These are phyloP conservation scores for Epichloe sibirici DNA, from an alignment of 2,329 filamentous ascomycete genomes.

Conservation along the genomic window DNA sequence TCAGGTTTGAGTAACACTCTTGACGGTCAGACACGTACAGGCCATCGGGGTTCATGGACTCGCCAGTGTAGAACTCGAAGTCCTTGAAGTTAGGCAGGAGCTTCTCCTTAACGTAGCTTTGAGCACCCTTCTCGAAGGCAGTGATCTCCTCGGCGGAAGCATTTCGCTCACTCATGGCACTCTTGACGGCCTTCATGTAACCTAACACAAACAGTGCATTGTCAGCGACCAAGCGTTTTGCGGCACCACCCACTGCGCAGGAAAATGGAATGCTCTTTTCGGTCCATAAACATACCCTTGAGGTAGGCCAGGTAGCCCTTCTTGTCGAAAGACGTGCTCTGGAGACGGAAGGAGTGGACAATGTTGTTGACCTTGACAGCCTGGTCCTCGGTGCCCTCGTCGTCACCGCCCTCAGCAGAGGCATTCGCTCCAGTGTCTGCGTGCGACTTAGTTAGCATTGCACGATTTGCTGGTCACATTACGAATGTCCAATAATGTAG, in stretches of 20 bases:
- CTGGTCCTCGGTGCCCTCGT: constrained; percentile 62
- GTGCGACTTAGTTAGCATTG: neutral
- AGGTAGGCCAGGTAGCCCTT: constrained; percentile 72
- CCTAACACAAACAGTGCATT: constrained; percentile 29
- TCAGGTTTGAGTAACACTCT: neutral
- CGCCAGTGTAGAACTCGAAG: constrained; percentile 87
- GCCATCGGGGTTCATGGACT: constrained; percentile 85
- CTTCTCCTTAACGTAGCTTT: constrained; percentile 66
- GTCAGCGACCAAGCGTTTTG: neutral
- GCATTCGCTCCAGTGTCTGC: constrained; percentile 88
- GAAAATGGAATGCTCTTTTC: too few species aligned
- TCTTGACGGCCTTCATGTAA: constrained; percentile 88
- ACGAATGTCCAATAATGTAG: neutral
- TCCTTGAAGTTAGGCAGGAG: constrained; percentile 82
- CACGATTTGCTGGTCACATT: neutral
- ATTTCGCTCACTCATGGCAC: constrained; percentile 49
- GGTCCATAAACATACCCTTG: constrained; percentile 50
- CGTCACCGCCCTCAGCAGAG: constrained; percentile 83
- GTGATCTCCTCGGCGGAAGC: constrained; percentile 55
- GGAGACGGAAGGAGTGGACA: constrained; percentile 81
- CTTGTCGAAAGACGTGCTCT: constrained; percentile 73
- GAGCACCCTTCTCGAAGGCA: constrained; percentile 68
- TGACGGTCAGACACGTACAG: constrained; percentile 51
- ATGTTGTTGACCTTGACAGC: constrained; percentile 79
- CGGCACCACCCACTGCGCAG: too few species aligned